Conservation (phyloP, 106 monocot species). For the Chionographis japonica region DNA sequence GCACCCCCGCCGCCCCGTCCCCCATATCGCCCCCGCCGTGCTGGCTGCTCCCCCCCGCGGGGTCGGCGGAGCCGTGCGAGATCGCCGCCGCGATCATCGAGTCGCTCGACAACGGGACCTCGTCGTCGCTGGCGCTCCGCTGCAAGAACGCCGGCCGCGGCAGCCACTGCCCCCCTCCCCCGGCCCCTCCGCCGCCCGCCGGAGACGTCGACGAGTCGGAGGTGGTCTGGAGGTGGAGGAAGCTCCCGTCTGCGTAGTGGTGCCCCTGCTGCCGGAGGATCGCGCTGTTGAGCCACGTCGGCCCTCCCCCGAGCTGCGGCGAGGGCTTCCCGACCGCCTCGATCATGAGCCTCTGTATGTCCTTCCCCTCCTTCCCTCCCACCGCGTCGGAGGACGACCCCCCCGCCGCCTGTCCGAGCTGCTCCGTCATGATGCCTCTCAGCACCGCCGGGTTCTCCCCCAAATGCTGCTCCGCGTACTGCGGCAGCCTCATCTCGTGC, state of each 20-base stretch:
- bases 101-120: slow-evolving; percentile 17
- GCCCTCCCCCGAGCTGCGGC: neutral
- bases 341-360: neutral
- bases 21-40: slow-evolving; percentile 1
- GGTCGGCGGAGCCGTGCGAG: slow-evolving; percentile 10
- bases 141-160: slow-evolving; percentile 9
- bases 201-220: slow-evolving; percentile 21
- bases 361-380: slow-evolving; percentile 6
- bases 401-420: neutral
- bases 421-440: slow-evolving; percentile 7
- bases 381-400: neutral
- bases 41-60: neutral
- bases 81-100: slow-evolving; percentile 16
- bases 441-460: slow-evolving; percentile 16
- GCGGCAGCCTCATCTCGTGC: slow-evolving; percentile 22
- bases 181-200: neutral
- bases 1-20: neutral
- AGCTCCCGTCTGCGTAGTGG: slow-evolving; percentile 35
- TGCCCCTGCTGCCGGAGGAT: slow-evolving; percentile 28
- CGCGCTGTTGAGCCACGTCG: slow-evolving; percentile 35
- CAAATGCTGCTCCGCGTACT: slow-evolving; percentile 21
- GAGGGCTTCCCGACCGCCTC: slow-evolving; percentile 1
- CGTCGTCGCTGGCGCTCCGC: slow-evolving; percentile 13
- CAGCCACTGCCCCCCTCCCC: slow-evolving; percentile 1
- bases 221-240: slow-evolving; percentile 35